Evolutionary conservation across 2,329 filamentous ascomycete genomes (phyloP).

Genomic region (Chrysoporthe puriensis): DNA sequence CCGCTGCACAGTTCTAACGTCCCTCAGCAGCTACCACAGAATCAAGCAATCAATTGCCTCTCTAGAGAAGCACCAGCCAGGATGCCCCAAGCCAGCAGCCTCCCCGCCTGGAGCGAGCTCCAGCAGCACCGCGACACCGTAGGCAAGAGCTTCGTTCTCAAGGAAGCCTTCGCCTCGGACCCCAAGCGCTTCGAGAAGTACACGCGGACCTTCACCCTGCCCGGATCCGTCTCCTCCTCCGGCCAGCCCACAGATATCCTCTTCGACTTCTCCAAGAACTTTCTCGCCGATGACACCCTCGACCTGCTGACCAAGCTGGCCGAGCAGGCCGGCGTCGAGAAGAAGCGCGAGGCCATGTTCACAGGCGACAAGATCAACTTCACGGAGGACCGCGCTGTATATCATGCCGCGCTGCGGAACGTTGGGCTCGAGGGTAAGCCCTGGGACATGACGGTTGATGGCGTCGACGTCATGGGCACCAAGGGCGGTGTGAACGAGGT

Average conservation of each 20-base stretch:
- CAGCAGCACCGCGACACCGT: conserved; percentile 86
- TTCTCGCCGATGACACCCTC: conserved; percentile 90
- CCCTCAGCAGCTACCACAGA: background rate
- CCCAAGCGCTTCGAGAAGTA: conserved; percentile 88
- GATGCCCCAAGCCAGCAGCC: conserved; percentile 84
- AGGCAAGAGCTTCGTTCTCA: conserved; percentile 88
- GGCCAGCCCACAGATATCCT: conserved; percentile 73
- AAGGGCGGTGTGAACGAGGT: conserved; percentile 89
- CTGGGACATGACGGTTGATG: conserved; percentile 82
- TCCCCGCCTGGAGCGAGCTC: conserved; percentile 86
- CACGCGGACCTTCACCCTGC: conserved; percentile 81
- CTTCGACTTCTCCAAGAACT: conserved; percentile 99
- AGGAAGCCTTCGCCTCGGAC: conserved; percentile 90
- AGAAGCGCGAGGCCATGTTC: conserved; percentile 98
- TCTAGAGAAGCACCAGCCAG: conserved; percentile 33
- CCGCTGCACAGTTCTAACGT: background rate
- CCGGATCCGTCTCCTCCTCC: conserved; percentile 68
- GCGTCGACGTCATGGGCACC: conserved; percentile 87
- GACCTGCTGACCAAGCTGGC: conserved; percentile 86
- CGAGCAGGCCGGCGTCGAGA: conserved; percentile 85
- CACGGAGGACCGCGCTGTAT: conserved; percentile 94
- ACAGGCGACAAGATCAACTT: conserved; percentile 99
- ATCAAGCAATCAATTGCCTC: background rate
- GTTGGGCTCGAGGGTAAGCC: conserved; percentile 60
- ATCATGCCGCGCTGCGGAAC: conserved; percentile 93